phyloP scores from a whole-genome alignment of 805 yeast species.

The Priceomyces carsonii region DNA sequence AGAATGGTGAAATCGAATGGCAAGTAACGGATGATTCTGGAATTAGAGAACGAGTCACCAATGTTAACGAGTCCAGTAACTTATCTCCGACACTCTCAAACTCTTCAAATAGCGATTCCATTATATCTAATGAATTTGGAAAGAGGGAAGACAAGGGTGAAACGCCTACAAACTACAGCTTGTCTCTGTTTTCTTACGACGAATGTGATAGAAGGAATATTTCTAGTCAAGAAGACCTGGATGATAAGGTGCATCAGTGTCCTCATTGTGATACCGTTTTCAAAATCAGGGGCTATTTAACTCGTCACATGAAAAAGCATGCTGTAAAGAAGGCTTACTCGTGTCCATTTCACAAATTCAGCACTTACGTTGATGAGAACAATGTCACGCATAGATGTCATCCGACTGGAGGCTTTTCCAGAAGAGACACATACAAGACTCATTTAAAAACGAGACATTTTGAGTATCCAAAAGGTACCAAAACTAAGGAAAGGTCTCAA shows the following conservation, averaged over 20 bases:
- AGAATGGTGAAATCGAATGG: conserved; percentile 60
- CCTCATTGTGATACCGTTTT: conserved; percentile 50
- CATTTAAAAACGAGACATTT: conserved; percentile 59
- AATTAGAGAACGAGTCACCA: not conserved
- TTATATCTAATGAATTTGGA: conserved; percentile 18
- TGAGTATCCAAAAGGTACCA: conserved; percentile 56
- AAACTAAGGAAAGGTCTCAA: conserved; percentile 42
- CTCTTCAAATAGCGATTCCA: conserved; percentile 32
- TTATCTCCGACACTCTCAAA: conserved; percentile 42
- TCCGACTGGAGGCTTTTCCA: conserved; percentile 58
- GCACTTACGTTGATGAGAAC: conserved; percentile 38
- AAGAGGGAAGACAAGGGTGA: conserved; percentile 16
- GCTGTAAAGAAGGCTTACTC: conserved; percentile 49
- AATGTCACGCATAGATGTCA: conserved; percentile 50
- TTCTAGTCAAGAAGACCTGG: conserved; percentile 14
- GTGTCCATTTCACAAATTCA: conserved; percentile 51
- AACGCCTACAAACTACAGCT: conserved; percentile 33
- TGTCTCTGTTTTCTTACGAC: conserved; percentile 26
- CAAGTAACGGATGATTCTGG: conserved; percentile 46
- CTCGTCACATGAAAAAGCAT: conserved; percentile 58
- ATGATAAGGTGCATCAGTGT: conserved; percentile 38
- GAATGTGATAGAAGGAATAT: conserved; percentile 9
- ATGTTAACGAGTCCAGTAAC: not conserved
- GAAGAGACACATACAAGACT: conserved; percentile 60
- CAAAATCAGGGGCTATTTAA: conserved; percentile 54